Evolutionary conservation across 768 basidiomycete genomes (phyloP), one percentile per base, ranked within the genome.

Genomic region (Trametes cinnabarina): DNA sequence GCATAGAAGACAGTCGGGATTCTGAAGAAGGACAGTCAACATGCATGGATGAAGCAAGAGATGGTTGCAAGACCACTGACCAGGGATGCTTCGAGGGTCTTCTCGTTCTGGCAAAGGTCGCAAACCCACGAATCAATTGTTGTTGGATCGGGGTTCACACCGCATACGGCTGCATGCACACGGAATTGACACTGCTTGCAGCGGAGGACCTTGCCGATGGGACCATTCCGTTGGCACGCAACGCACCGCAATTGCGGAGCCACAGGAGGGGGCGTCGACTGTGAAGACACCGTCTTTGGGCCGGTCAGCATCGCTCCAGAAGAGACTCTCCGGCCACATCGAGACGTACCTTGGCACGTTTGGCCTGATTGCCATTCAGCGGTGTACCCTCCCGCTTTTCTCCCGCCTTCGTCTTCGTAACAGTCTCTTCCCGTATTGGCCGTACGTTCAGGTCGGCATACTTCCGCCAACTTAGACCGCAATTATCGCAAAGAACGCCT

Each of bases 381-480:
- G 82, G 82, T 1, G 82, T 79, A 62, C 90, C 90, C 59, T 86
- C 84, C 20, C 83, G 76, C 73, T 84, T 85, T 56, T 83, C 80
- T 11, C 67, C 68, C 10, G 66, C 51, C 35, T 63, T 63, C 19
- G 68, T 54, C 66, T 77, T 79, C 6, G 67, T 67, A 63, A 73
- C 73, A 26, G 76, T 68, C 44, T 90, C 89, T 55, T 92, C 90
- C 26, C 89, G 81, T 19, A 85, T 57, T 9, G 86, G 85, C 40
- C 89, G 79, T 23, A 89, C 85, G 64, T 87, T 91, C 47, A 94
- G 76, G 64, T 95, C 93, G 0, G 92, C 94, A 69, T 97, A 97
- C 73, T 95, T 97, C 64, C 94, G 79, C 88, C 92, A 97, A 62
- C 88, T 89, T 43, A 84, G 82, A 12, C 94, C 94, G 66, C 94